A percentile compares a stretch with the other conserved stretches of the same genome.
These are phyloP conservation scores for Lactarius vividus DNA, from an alignment of 768 basidiomycete species.

Conservation along the genomic window DNA sequence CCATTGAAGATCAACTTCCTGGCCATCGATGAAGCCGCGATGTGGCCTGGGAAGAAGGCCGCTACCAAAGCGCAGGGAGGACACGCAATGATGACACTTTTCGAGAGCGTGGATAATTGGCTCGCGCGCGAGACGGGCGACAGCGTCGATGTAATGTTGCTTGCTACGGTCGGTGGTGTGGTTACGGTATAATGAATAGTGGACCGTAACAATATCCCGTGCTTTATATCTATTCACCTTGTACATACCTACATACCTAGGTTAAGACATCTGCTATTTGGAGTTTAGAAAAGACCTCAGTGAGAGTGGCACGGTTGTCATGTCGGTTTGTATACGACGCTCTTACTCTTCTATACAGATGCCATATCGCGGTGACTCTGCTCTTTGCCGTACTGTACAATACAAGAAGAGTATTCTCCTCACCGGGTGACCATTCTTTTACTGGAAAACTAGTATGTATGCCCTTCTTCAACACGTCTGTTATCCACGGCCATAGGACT, in stretches of 20 bases:
- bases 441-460: neutral
- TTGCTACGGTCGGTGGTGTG: slow-evolving; percentile 71
- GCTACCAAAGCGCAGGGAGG: slow-evolving; percentile 46
- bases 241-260: neutral
- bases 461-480: neutral
- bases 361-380: too few species aligned
- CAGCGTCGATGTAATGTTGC: slow-evolving; percentile 61
- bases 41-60: slow-evolving; percentile 71
- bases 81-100: slow-evolving; percentile 63
- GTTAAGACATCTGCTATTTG: neutral
- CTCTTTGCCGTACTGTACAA: too few species aligned
- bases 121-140: slow-evolving; percentile 60
- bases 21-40: slow-evolving; percentile 77
- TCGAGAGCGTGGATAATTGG: slow-evolving; percentile 75
- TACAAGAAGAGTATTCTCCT: too few species aligned
- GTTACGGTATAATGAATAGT: slow-evolving; percentile 36
- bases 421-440: too few species aligned
- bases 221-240: neutral
- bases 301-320: too few species aligned
- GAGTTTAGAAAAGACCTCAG: too few species aligned
- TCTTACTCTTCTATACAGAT: too few species aligned
- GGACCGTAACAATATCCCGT: neutral
- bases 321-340: too few species aligned
- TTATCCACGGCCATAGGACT: slow-evolving; percentile 35
- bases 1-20: slow-evolving; percentile 60